These are phyloP conservation scores for Piper longum DNA, from an alignment of 164 flowering plant species.

Conservation along the genomic window DNA sequence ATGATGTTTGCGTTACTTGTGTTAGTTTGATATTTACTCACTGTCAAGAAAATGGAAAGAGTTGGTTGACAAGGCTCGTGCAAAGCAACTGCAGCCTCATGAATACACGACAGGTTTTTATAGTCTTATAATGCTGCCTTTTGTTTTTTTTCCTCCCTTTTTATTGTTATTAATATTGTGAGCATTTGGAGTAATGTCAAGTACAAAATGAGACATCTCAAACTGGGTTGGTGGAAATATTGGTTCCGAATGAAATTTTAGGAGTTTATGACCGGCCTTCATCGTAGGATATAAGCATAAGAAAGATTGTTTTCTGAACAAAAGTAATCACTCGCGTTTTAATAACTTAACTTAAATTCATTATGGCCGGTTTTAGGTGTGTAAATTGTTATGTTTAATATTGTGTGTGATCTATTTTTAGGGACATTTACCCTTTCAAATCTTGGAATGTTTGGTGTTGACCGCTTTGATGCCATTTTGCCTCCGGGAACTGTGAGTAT, in stretches of 20 bases:
- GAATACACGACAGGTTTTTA: constrained; percentile 68
- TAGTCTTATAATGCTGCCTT: neutral
- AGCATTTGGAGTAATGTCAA: too few relatives aligned
- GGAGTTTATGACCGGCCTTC: too few relatives aligned
- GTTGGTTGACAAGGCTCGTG: constrained; percentile 89
- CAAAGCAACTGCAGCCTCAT: constrained; percentile 90
- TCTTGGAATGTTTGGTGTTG: constrained; percentile 98
- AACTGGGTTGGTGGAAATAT: too few relatives aligned
- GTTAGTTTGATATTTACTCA: constrained; percentile 73
- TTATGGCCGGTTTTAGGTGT: neutral
- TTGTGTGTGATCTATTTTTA: constrained; percentile 11
- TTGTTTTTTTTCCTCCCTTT: neutral
- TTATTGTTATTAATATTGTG: too few relatives aligned
- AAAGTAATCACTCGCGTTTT: too few relatives aligned
- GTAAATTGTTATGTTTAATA: neutral
- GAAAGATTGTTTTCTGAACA: too few relatives aligned
- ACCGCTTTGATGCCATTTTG: constrained; percentile 95
- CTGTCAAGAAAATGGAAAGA: constrained; percentile 97
- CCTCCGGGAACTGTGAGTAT: constrained; percentile 92
- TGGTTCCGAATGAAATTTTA: too few relatives aligned
- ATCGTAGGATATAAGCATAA: too few relatives aligned
- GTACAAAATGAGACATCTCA: too few relatives aligned
- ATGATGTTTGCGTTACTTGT: neutral
- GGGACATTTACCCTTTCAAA: constrained; percentile 96
- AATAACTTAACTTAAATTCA: neutral